Evolutionary conservation across 768 basidiomycete species (phyloP), one percentile per base, ranked within the genome.

Genomic region (Leccinum pellstonianum): DNA sequence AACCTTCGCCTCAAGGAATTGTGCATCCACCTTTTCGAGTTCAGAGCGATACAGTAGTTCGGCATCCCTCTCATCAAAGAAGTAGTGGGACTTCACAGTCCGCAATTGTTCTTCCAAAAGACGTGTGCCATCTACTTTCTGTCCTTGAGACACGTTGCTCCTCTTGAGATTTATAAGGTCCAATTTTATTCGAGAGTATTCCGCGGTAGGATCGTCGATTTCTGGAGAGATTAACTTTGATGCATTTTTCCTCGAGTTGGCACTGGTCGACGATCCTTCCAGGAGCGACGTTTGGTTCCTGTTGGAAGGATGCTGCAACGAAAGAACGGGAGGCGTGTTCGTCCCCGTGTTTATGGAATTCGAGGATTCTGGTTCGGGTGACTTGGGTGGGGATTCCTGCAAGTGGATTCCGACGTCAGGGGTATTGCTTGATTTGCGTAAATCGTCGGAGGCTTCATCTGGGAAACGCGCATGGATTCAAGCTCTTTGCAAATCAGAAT

Each of bases 11-110:
- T 80, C 76, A 7, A 89, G 78, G 7, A 73, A 68, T 12, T 65
- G 61, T 21, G 75, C 69, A 29, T 86, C 80, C 21, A 73, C 76
- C 63, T 82, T 83, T 47, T 81, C 73, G 31, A 83, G 81, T 67
- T 86, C 83, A 17, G 74, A 72, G 29, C 72, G 77, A 71, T 86
- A 91, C 21, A 79, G 70, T 5, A 73, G 77, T 65, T 88, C 80
- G 2, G 90, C 90, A 61, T 89, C 86, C 56, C 75, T 77, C 64
- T 83, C 79, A 57, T 90, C 80, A 67, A 94, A 93, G 57, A 91
- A 82, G 64, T 91, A 91, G 69, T 87, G 78, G 23, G 76, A 74
- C 66, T 81, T 81, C 25, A 85, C 68, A 21, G 67, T 71, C 48
- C 76, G 69, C 43, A 91, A 70, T 43, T 77, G 82, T 52, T 74